These are phyloP conservation scores for Pseudisothecium myosuroides DNA, from an alignment of 225 moss, liverwort and hornwort genomes.

Conservation along the genomic window DNA sequence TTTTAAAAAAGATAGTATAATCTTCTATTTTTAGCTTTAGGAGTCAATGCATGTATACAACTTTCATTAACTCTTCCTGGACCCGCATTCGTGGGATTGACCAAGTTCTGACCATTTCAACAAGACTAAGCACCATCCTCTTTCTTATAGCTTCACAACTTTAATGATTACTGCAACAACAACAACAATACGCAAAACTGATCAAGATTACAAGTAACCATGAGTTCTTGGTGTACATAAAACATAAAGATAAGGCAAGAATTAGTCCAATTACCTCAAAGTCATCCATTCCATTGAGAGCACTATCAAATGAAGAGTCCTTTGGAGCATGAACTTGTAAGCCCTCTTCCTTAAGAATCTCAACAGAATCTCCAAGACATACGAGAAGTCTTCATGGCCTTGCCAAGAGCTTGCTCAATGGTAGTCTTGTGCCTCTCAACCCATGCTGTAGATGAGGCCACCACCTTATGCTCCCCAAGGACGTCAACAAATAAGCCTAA, in stretches of 20 bases:
- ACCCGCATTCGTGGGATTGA: neutral
- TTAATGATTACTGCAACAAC: neutral
- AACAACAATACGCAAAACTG: neutral
- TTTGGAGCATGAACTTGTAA: too few species aligned
- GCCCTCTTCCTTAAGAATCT: conserved; percentile 10
- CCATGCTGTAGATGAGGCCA: conserved; percentile 94
- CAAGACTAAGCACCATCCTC: neutral
- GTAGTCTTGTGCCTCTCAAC: conserved; percentile 61
- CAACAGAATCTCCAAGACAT: conserved; percentile 71
- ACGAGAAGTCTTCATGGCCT: conserved; percentile 18
- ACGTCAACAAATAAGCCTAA: conserved; percentile 81
- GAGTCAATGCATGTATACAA: neutral
- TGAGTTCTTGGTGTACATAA: too few species aligned
- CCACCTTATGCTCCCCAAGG: conserved; percentile 73
- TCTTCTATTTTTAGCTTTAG: too few species aligned
- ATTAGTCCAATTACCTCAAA: too few species aligned
- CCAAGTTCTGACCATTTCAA: neutral
- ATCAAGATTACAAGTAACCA: too few species aligned
- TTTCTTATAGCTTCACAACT: neutral
- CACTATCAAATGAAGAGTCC: too few species aligned
- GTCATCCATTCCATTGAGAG: too few species aligned
- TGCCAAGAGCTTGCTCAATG: conserved; percentile 50
- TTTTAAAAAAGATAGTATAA: neutral
- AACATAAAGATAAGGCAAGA: too few species aligned
- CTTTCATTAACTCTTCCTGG: neutral